These are phyloP conservation scores for Xerocomellus intermedius DNA, from an alignment of 768 basidiomycete genomes.

Conservation along the genomic window DNA sequence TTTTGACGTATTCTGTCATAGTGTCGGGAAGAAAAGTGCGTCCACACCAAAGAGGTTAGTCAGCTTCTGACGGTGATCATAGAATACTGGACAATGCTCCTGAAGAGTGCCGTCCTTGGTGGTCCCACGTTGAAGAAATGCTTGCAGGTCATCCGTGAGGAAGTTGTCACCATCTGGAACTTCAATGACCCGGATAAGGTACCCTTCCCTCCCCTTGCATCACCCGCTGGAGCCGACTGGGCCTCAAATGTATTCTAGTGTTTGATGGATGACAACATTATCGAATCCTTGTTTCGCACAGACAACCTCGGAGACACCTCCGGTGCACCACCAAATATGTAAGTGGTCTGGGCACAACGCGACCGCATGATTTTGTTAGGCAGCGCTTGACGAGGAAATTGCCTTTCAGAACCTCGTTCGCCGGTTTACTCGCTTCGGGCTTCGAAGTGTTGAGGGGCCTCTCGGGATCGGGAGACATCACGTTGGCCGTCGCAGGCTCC, in stretches of 20 bases:
- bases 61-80: neutral
- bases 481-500: neutral
- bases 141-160: slow-evolving; percentile 9
- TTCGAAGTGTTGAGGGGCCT: neutral
- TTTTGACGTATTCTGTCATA: neutral
- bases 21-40: slow-evolving; percentile 16
- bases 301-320: neutral
- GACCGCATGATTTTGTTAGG: neutral
- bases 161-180: slow-evolving; percentile 13
- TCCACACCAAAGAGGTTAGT: neutral
- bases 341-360: neutral
- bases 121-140: slow-evolving; percentile 9
- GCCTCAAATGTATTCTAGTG: neutral
- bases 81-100: slow-evolving; percentile 14
- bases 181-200: slow-evolving; percentile 13
- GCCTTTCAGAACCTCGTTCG: neutral
- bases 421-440: neutral
- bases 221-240: neutral
- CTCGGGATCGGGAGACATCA: neutral
- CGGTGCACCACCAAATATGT: neutral
- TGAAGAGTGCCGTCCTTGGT: slow-evolving; percentile 7
- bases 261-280: slow-evolving; percentile 6
- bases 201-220: neutral
- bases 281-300: neutral
- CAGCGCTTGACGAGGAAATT: neutral